Conservation (phyloP, 2,329 filamentous ascomycete species). For the Alternaria gaisen region DNA sequence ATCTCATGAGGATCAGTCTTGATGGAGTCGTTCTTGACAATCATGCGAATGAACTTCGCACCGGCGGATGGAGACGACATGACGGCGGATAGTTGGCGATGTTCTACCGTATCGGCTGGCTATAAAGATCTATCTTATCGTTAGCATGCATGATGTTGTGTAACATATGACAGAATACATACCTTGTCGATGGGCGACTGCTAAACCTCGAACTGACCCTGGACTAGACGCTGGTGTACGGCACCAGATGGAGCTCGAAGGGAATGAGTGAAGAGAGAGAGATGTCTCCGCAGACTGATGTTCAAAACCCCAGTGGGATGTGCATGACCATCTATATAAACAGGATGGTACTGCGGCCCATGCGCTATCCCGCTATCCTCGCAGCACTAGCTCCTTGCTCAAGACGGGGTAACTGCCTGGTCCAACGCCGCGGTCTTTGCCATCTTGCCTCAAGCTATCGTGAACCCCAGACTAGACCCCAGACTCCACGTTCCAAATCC, state of each 20-base stretch:
- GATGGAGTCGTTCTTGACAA: conserved; percentile 77
- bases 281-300: conserved; percentile 32
- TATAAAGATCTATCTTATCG: background rate
- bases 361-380: conserved; percentile 24
- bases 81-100: conserved; percentile 6
- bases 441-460: conserved; percentile 11
- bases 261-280: conserved; percentile 20
- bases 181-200: conserved; percentile 13
- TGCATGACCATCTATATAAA: conserved; percentile 37
- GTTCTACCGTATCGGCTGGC: background rate
- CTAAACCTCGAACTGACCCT: conserved; percentile 10
- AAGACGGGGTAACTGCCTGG: conserved; percentile 31
- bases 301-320: conserved; percentile 17
- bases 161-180: conserved; percentile 8
- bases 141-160: conserved; percentile 2
- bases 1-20: conserved; percentile 71
- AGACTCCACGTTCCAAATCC: conserved; percentile 5
- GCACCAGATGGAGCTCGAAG: conserved; percentile 7
- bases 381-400: conserved; percentile 19
- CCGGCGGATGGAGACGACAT: conserved; percentile 30
- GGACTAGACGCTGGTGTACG: conserved; percentile 14
- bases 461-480: conserved; percentile 20
- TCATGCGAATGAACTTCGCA: conserved; percentile 59
- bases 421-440: conserved; percentile 30
- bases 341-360: conserved; percentile 31